Evolutionary conservation across 495 filamentous ascomycete genomes (phyloP), one percentile per base, ranked within the genome.

Genomic region (Trichoderma parareesei): DNA sequence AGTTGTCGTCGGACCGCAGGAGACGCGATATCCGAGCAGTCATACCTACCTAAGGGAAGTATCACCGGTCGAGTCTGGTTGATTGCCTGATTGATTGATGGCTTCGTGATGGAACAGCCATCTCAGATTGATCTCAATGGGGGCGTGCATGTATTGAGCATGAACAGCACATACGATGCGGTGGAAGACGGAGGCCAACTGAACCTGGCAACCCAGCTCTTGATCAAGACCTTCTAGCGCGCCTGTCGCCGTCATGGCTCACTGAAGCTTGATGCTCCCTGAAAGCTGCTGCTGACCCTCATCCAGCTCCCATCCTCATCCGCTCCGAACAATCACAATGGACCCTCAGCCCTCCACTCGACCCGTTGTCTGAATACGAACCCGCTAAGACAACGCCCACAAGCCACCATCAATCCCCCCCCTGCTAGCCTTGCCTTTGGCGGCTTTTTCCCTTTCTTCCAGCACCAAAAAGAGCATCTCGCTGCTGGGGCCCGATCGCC

Each of bases 371-470:
- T 49, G 16, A 20, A 49, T 49, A 49, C 46, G 46, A 49, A 20
- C 46, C 46, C 16, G 16, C 20, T 18, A 20, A 49, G 44, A 41
- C 40, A 18, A 46, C 43, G 43, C 43, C 42, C 43, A 46, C 27
- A 46, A 46, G 43, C 13, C 14, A n/a, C 43, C 43, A 13, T 46
- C 43, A 46, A 46, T 46, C 4, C 16, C 14, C 9, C 46, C n/a
- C 46, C 27, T 37, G 53, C 53, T 57, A 57, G 53, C 53, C 53
- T 37, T 57, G 53, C 27, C 53, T 37, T 57, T 57, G 53, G 27
- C 27, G 27, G 27, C 27, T 27, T 27, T 27, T 27, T 27, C 27
- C 27, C 27, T 27, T 27, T 27, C 27, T 27, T 27, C 27, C 27
- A 27, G 27, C 27, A 27, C 27, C 27, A 27, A 27, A 33, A 11